Conservation (phyloP, 148 eudicot genomes). For the Simmondsia chinensis region DNA sequence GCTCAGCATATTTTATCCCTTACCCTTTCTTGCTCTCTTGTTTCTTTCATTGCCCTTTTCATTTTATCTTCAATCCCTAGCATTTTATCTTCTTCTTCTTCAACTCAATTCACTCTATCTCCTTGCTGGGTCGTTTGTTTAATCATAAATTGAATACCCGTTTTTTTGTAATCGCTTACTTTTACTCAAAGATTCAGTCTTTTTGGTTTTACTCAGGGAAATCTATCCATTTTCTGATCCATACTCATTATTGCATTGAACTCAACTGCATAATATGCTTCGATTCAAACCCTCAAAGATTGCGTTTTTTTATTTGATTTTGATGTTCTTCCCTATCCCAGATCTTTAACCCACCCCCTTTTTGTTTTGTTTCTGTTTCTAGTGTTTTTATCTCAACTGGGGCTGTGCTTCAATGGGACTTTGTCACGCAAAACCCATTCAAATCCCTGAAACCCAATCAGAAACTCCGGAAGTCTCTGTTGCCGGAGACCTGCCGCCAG, state of each 20-base stretch:
- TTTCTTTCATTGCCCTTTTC: constrained; percentile 6
- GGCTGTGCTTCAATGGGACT: constrained; percentile 71
- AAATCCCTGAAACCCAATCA: constrained; percentile 33
- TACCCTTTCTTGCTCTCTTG: constrained; percentile 19
- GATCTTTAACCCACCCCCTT: too few relatives aligned
- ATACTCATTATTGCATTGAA: too few relatives aligned
- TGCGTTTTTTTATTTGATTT: too few relatives aligned
- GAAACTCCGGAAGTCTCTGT: constrained; percentile 23
- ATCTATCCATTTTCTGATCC: too few relatives aligned
- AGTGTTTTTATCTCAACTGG: constrained; percentile 13
- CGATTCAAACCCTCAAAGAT: too few relatives aligned
- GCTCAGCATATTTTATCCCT: constrained; percentile 50
- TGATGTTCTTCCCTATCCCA: too few relatives aligned
- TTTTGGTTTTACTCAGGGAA: too few relatives aligned
- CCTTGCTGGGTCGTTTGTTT: constrained; percentile 23
- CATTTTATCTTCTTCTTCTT: constrained; percentile 11
- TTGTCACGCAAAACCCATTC: constrained; percentile 87
- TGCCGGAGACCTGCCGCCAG: constrained; percentile 10
- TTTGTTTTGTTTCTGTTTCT: neutral
- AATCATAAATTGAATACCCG: constrained; percentile 37
- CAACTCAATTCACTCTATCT: constrained; percentile 15
- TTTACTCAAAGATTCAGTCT: constrained; percentile 10
- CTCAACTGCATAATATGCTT: too few relatives aligned
- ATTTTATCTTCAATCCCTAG: neutral
- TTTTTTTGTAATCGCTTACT: constrained; percentile 5